Evolutionary conservation across 1,139 yeast species (phyloP), one percentile per base, ranked within the genome.

Genomic region (Hyphopichia burtonii): DNA sequence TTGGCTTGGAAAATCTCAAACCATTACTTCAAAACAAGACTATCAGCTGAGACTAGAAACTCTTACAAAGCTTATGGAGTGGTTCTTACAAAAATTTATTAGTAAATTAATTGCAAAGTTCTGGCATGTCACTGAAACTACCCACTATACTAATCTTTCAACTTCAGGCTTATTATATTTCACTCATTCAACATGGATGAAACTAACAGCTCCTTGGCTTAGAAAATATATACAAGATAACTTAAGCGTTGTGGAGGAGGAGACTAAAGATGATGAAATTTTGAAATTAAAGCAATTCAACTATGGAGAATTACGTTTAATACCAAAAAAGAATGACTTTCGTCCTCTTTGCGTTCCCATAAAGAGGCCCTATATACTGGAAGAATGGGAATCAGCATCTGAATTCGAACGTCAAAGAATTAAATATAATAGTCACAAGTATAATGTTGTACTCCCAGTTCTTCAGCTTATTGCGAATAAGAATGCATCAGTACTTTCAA

Each of bases 81-180:
- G 96, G 96, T 44, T 86, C 3, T 76, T 85, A 38, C 52, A 65
- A 0, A 40, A 41, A 0, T 70, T 82, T 40, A 48, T 88, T 1
- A 67, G 75, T 7, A 70, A 68, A 12, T 49, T 88, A 1, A 49
- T 87, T 0, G 59, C 68, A 0, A 60, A 74, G 0, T 80, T 78
- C 53, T 91, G 91, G 71, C 84, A 86, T 55, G 81, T 85, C 2
- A 81, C 93, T 0, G 84, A 82, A 41, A 59, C 74, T 0, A 69
- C 82, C 2, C 71, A 75, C 3, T 55, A 65, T 0, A 54, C 55
- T 6, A 55, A 18, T 10, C n/a, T 17, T 64, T 5, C 47, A 76
- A 0, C 48, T 6, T 33, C 41, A n/a, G 36, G 41, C 17, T 30
- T 48, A 36, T 31, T 44, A 1, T 88, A 71, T 55, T 88, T 76